phyloP scores from a whole-genome alignment of 2,329 filamentous ascomycete species.

The Colletotrichum camelliae region DNA sequence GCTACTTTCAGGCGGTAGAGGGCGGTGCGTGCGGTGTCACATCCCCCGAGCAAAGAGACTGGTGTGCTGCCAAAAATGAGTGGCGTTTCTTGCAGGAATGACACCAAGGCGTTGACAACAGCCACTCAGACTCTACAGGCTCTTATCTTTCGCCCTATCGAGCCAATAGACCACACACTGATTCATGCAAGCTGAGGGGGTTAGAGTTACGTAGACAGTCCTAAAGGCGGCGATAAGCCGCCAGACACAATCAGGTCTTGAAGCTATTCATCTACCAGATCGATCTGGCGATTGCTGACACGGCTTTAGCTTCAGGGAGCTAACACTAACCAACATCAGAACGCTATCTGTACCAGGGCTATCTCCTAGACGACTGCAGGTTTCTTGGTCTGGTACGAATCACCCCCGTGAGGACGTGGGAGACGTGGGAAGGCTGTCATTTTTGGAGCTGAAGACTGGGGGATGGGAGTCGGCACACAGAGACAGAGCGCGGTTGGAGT shows the following conservation, averaged over 20 bases:
- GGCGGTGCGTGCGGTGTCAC: background rate
- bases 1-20: background rate
- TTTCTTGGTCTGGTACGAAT: background rate
- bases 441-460: background rate
- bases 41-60: background rate
- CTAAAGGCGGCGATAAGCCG: background rate
- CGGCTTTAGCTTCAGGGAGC: background rate
- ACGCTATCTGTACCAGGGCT: background rate
- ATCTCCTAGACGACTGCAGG: background rate
- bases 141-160: slow-evolving; percentile 3
- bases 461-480: background rate
- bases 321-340: background rate
- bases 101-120: background rate
- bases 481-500: background rate
- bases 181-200: background rate
- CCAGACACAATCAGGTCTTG: background rate
- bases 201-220: background rate
- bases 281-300: background rate
- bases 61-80: background rate
- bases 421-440: background rate
- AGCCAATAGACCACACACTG: background rate
- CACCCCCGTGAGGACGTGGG: background rate
- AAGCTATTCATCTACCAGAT: background rate
- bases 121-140: background rate
- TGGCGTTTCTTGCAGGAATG: slow-evolving; percentile 1